Conservation (phyloP, 768 basidiomycete species). For the Suillus clintonianus region DNA sequence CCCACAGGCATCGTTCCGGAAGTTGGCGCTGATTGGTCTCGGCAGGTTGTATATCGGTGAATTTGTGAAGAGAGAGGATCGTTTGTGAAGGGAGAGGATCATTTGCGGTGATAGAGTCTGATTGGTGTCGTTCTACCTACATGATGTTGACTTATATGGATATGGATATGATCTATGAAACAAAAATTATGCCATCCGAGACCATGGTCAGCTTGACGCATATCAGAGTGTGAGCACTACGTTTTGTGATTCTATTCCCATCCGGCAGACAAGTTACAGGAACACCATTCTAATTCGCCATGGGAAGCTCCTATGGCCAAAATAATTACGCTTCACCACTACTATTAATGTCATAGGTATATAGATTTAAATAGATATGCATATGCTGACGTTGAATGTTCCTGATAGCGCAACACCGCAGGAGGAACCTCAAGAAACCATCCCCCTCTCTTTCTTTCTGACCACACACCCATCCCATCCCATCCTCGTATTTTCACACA, state of each 20-base stretch:
- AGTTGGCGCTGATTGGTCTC: constrained; percentile 9
- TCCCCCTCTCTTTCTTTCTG: not conserved
- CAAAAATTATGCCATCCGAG: not conserved
- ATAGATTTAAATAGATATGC: not conserved
- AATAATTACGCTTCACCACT: constrained; percentile 84
- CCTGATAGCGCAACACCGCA: not conserved
- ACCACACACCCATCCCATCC: constrained; percentile 49
- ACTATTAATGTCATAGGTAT: constrained; percentile 27
- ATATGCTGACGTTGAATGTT: not conserved
- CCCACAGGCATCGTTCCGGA: constrained; percentile 9
- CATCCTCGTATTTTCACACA: constrained; percentile 32
- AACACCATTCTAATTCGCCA: not conserved
- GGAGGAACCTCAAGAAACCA: not conserved
- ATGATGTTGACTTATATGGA: too few relatives aligned
- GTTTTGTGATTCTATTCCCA: not conserved
- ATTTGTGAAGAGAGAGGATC: not conserved
- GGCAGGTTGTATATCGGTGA: not conserved
- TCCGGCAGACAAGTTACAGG: too few relatives aligned
- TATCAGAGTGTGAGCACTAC: not conserved
- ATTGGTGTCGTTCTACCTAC: too few relatives aligned
- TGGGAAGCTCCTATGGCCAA: constrained; percentile 44
- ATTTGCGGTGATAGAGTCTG: not conserved
- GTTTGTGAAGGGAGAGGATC: not conserved
- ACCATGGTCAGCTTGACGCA: not conserved
- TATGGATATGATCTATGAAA: not conserved